Conservation (phyloP, 179 eudicot species). For the Sideroxylon spinosum region DNA sequence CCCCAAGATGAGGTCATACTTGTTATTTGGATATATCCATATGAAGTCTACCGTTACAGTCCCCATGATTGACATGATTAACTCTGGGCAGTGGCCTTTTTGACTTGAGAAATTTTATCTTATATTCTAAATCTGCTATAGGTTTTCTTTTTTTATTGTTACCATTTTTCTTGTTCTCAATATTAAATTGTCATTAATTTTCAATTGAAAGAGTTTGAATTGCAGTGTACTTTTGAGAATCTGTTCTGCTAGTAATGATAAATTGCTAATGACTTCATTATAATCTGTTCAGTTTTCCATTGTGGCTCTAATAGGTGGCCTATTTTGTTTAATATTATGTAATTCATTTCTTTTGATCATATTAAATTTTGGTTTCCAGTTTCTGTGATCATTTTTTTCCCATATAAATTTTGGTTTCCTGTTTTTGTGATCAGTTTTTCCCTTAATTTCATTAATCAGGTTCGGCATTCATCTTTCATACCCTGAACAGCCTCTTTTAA, state of each 20-base stretch:
- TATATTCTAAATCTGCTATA: not conserved
- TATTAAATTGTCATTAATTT: not conserved
- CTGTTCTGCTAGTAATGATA: not conserved
- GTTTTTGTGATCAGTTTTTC: not conserved
- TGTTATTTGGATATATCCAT: not conserved
- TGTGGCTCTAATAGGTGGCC: not conserved
- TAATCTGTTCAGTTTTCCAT: not conserved
- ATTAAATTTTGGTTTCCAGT: not conserved
- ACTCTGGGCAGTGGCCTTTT: not conserved
- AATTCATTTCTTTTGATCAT: no score
- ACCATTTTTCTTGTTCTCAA: no score
- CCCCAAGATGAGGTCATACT: not conserved
- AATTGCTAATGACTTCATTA: not conserved
- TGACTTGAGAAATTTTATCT: no score
- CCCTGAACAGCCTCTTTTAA: conserved; percentile 81
- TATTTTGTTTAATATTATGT: no score
- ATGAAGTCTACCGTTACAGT: not conserved
- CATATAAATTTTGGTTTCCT: not conserved
- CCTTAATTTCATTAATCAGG: conserved; percentile 32
- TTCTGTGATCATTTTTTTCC: not conserved
- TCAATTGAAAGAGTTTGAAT: not conserved
- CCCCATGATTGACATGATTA: not conserved
- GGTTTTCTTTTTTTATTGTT: not conserved
- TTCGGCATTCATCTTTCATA: conserved; percentile 43
- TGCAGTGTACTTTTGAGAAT: not conserved